Base-by-base conservation (phyloP, 495 filamentous ascomycete species). In the Venustampulla echinocandica region DNA sequence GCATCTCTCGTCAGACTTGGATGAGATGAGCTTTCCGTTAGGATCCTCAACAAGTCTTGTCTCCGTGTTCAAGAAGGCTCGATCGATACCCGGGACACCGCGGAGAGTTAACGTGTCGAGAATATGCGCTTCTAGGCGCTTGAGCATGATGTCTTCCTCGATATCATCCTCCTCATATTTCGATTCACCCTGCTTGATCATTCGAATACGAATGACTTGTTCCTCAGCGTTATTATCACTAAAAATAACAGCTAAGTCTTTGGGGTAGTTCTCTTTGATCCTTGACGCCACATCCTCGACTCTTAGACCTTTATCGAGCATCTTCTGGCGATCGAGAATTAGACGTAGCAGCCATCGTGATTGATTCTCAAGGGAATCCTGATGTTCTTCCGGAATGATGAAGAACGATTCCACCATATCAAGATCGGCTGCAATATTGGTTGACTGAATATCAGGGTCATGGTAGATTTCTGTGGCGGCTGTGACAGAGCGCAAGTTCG, bases 361-460 rank as follows among this genome's bases (percentile, higher is more conserved):
- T 63, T 96, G 90, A 42, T 69, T 74, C 21, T 82, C 79, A 2
- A 81, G 68, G 11, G 85, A 73, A 36, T 87, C 84, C 14, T 74
- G 67, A 22, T 67, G 76, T 46, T 90, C 86, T 54, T 95, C 90
- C 1, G 89, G 87, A 55, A 99, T 83, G 57, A 97, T 80, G 71
- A 90, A 99, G 69, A 95, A 96, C 0, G 93, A 95, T 59, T 92
- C 86, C 3, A 99, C 85, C 76, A 95, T 93, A 59, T 99, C 92
- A 27, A 68, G 66, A 70, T 99, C 92, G 38, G 84, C 84, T 22
- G 82, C 76, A 50, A 99, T 94, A 46, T 77, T 80, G 1, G 92
- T 99, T 9, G 73, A 67, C 50, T 84, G 79, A 47, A 95, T 84
- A 49, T 94, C 87, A 0, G 92, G 92, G 65, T 99, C 92, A 54